Conservation (phyloP, 2,329 filamentous ascomycete species). For the Fusarium humuli region DNA sequence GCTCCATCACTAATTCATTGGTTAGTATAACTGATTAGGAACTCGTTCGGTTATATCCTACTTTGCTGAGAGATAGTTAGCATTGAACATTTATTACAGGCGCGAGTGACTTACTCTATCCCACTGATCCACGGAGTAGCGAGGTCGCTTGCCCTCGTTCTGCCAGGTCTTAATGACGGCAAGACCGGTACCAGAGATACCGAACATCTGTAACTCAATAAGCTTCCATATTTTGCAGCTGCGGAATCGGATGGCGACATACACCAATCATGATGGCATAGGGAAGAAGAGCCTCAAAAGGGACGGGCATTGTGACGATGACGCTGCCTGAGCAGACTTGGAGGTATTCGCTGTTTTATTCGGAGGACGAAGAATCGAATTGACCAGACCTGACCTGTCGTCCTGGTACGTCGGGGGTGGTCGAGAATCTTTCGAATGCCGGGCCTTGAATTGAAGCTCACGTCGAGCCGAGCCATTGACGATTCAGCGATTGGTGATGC, state of each 20-base stretch:
- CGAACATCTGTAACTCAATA: slow-evolving; percentile 67
- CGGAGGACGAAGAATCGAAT: slow-evolving; percentile 35
- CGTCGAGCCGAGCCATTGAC: slow-evolving; percentile 45
- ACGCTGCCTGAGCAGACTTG: slow-evolving; percentile 50
- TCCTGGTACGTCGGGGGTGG: slow-evolving; percentile 31
- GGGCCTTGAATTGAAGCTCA: slow-evolving; percentile 47
- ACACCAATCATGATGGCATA: slow-evolving; percentile 73
- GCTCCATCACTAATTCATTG: slow-evolving; percentile 69
- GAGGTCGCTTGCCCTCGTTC: slow-evolving; percentile 70
- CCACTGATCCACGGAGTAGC: slow-evolving; percentile 72
- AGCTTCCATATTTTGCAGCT: slow-evolving; percentile 32
- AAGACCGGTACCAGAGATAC: slow-evolving; percentile 68
- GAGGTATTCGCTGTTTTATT: slow-evolving; percentile 17
- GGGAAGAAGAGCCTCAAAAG: slow-evolving; percentile 72
- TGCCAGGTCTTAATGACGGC: slow-evolving; percentile 67
- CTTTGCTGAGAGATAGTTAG: slow-evolving; percentile 64
- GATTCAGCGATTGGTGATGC: slow-evolving; percentile 45
- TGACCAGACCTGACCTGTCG: slow-evolving; percentile 40
- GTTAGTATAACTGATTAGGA: slow-evolving; percentile 5
- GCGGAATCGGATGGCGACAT: slow-evolving; percentile 49
- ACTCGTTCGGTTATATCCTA: slow-evolving; percentile 49
- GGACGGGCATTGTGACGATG: slow-evolving; percentile 65
- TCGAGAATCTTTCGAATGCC: slow-evolving; percentile 39
- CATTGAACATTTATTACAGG: slow-evolving; percentile 1
- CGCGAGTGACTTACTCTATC: slow-evolving; percentile 62